Conservation (phyloP, 257 asterid species). For the Forsythia viridissima region DNA sequence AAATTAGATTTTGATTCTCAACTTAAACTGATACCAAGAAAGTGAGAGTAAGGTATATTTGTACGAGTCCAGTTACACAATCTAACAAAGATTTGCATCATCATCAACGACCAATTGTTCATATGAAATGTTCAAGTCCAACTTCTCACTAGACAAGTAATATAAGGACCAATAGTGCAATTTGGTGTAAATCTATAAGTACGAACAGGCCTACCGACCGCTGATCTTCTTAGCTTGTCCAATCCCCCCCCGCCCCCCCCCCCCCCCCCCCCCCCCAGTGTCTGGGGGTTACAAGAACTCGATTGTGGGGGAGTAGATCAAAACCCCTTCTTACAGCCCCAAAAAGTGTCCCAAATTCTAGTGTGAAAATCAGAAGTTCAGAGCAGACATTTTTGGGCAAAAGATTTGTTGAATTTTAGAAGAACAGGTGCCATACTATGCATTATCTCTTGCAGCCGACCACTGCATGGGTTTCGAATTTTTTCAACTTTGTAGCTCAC, state of each 20-base stretch:
- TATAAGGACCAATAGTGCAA: background rate
- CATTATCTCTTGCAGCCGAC: slow-evolving; percentile 48
- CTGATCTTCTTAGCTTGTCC: background rate
- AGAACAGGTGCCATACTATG: slow-evolving; percentile 42
- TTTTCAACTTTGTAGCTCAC: slow-evolving; percentile 76
- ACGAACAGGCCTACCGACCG: no score
- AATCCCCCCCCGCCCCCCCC: no score
- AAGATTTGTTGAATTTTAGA: background rate
- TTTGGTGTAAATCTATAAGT: background rate
- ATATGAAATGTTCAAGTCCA: background rate
- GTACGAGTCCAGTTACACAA: background rate
- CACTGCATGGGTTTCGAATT: slow-evolving; percentile 17
- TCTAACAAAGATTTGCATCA: background rate
- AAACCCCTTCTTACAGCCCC: background rate
- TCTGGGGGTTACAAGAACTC: no score
- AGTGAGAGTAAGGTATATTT: background rate
- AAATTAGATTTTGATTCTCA: background rate
- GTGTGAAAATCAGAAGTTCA: slow-evolving; percentile 31
- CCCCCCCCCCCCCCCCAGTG: no score
- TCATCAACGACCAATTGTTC: background rate
- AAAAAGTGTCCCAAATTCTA: background rate
- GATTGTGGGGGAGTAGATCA: no score
- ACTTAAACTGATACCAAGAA: background rate
- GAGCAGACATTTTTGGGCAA: background rate
- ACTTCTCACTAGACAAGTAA: background rate